These are phyloP conservation scores for Plectranthus barbatus DNA, from an alignment of 257 asterid genomes.

Conservation along the genomic window DNA sequence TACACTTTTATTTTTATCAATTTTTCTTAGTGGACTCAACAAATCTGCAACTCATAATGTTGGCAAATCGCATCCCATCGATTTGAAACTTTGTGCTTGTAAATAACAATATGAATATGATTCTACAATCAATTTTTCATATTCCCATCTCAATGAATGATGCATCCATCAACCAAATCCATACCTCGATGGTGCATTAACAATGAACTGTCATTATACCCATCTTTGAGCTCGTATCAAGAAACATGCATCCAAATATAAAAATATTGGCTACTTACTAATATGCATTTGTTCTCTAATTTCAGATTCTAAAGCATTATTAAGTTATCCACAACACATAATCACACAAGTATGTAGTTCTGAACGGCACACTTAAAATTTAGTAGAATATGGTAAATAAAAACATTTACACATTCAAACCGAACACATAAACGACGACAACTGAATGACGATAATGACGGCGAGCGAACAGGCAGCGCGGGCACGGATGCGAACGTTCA, in stretches of 20 bases:
- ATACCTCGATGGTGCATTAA: no score
- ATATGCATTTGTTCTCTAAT: conserved; percentile 6
- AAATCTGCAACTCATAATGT: conserved; percentile 6
- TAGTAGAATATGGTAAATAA: no score
- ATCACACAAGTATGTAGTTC: no score
- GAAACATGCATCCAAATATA: background rate
- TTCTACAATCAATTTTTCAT: conserved; percentile 26
- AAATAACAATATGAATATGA: conserved; percentile 47
- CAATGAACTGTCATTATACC: background rate
- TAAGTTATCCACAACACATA: conserved; percentile 15
- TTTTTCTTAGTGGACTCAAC: conserved; percentile 18
- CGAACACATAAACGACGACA: no score
- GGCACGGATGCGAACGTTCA: no score
- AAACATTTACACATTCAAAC: no score
- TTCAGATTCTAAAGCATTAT: conserved; percentile 19
- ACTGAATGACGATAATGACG: no score
- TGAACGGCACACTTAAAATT: no score
- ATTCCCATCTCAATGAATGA: background rate
- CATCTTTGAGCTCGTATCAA: background rate
- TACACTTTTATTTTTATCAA: conserved; percentile 17
- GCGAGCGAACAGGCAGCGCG: no score
- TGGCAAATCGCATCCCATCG: conserved; percentile 21
- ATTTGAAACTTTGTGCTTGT: conserved; percentile 17
- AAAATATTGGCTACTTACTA: no score
- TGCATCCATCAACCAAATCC: no score